Conservation (phyloP, 1,284 basidiomycete species). For the Agroathelia rolfsii region DNA sequence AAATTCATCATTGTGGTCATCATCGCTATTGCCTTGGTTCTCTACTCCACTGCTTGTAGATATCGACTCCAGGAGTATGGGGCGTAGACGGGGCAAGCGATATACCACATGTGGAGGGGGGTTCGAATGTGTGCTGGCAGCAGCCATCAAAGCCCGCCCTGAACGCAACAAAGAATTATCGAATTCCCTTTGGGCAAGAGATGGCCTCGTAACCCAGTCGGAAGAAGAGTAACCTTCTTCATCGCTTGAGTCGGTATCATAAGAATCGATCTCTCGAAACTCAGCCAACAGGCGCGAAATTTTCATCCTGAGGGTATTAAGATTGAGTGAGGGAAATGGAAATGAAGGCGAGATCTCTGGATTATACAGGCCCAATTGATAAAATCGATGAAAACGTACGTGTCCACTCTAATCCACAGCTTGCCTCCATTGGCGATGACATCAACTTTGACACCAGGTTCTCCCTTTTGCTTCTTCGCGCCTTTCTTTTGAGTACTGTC, state of each 20-base stretch:
- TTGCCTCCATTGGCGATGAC: conserved; percentile 65
- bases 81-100: too few relatives aligned
- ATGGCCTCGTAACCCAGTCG: conserved; percentile 24
- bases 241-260: conserved; percentile 57
- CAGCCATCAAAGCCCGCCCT: conserved; percentile 50
- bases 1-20: conserved; percentile 17
- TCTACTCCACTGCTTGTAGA: too few relatives aligned
- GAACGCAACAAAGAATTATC: conserved; percentile 65
- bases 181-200: conserved; percentile 39
- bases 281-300: conserved; percentile 67
- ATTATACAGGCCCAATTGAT: conserved; percentile 1
- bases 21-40: too few relatives aligned
- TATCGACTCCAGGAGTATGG: too few relatives aligned
- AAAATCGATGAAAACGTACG: conserved; percentile 53
- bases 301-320: conserved; percentile 43
- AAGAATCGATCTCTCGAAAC: conserved; percentile 75
- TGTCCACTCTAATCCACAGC: conserved; percentile 76
- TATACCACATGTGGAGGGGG: too few relatives aligned
- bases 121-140: too few relatives aligned
- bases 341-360: conserved; percentile 2
- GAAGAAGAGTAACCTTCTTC: too few relatives aligned
- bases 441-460: conserved; percentile 63
- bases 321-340: not conserved
- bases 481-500: conserved; percentile 4
- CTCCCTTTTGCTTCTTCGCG: conserved; percentile 10